Percentiles rank a stretch among this genome's conserved stretches.
These are phyloP conservation scores for Backusella tarrabulga DNA, from an alignment of 192 early-diverging fungal species.

Conservation along the genomic window DNA sequence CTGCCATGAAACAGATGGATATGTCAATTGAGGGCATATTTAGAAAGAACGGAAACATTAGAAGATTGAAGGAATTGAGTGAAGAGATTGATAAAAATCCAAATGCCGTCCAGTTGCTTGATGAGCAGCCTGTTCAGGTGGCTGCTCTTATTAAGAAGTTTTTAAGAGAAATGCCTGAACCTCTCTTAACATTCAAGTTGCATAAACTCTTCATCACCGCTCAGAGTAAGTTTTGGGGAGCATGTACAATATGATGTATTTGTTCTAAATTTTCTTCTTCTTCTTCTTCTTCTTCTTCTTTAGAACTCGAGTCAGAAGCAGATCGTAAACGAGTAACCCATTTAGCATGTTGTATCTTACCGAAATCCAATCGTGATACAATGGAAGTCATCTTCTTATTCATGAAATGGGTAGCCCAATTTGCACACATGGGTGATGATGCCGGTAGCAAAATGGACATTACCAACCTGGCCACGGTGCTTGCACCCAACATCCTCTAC, in stretches of 20 bases:
- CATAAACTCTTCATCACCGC: constrained; percentile 83
- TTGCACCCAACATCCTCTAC: constrained; percentile 93
- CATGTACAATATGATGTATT: not conserved
- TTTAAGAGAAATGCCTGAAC: constrained; percentile 95
- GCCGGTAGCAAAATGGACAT: constrained; percentile 94
- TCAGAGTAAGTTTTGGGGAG: constrained; percentile 52
- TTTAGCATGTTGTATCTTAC: constrained; percentile 80
- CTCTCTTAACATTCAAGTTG: constrained; percentile 88
- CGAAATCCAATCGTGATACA: constrained; percentile 92
- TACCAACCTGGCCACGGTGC: constrained; percentile 88
- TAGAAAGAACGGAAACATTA: constrained; percentile 97
- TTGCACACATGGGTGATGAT: constrained; percentile 45
- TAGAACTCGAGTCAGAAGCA: constrained; percentile 55
- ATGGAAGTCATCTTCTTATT: constrained; percentile 89
- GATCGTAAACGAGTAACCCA: constrained; percentile 73
- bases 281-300: no score
- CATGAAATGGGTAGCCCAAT: constrained; percentile 81
- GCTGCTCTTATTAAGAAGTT: constrained; percentile 97
- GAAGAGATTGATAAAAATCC: constrained; percentile 88
- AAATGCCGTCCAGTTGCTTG: constrained; percentile 65
- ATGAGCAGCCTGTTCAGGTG: constrained; percentile 84
- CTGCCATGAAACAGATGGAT: constrained; percentile 72
- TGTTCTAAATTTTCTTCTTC: no score
- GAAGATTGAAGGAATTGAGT: constrained; percentile 82
- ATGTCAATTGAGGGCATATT: constrained; percentile 95